Evolutionary conservation across 306 rosid species (phyloP), one percentile per base, ranked within the genome.

Genomic region (Trifolium pratense): DNA sequence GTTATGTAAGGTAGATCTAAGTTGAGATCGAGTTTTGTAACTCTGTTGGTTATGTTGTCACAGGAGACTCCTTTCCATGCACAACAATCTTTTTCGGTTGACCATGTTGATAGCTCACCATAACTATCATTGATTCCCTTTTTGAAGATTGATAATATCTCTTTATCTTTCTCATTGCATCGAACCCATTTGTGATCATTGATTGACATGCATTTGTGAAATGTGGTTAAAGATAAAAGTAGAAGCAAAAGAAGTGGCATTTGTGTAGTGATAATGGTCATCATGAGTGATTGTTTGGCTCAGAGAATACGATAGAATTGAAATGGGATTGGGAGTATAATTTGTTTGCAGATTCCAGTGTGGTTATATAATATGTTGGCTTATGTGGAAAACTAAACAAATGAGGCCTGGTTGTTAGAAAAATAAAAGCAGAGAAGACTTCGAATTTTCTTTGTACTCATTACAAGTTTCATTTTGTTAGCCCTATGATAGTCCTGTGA

Each of bases 41-140:
- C 75, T 20, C 62, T 76, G 0, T 7, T 7, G 0, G 68, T 75
- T n/a, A 2, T 31, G 42, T 76, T 29, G 62, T 56, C 53, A 21
- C 70, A 77, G 0, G 32, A 32, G 25, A 77, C 34, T 68, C 70
- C 75, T 18, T 20, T 1, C 80, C 80, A 58, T 10, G 42, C 8
- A 15, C 70, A 77, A 15, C 80, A 77, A n/a, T 68, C 32, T 9
- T 77, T 8, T 58, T 58, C 11, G 8, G 3, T 45, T 1, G 34
- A 45, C 75, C 75, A 77, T 6, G 42, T 26, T 42, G 37, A 25
- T 5, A 67, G 15, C 1, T 0, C 0, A 15, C 12, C 10, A 1
- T 0, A 23, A 37, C 2, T 15, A 40, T 71, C 67, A 3, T 13
- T n/a, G 12, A 56, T 10, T 2, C 67, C 67, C 12, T 39, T 11